Percentiles rank a stretch among this genome's conserved stretches.
These are phyloP conservation scores for Suillus alpinus DNA, from an alignment of 768 basidiomycete genomes.

Conservation along the genomic window DNA sequence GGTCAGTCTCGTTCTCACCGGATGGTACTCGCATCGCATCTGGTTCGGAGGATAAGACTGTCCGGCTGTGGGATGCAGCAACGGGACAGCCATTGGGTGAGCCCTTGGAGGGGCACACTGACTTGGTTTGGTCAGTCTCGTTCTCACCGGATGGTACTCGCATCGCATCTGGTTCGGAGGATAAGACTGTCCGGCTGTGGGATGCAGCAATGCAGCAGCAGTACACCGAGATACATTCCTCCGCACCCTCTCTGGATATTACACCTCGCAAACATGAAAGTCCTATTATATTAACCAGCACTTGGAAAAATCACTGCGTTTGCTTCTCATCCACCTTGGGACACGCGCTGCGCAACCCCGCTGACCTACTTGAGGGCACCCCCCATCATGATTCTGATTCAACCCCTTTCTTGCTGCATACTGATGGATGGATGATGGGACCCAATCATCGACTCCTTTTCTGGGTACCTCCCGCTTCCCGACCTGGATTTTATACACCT, in stretches of 20 bases:
- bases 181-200: neutral
- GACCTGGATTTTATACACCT: neutral
- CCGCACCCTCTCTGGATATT: too few species aligned
- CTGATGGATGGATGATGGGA: slow-evolving; percentile 3
- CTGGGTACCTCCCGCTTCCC: slow-evolving; percentile 4
- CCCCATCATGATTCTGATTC: neutral
- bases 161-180: neutral
- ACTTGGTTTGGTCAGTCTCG: neutral
- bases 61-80: too few species aligned
- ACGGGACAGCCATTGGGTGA: too few species aligned
- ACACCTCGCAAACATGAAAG: too few species aligned
- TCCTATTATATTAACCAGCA: too few species aligned
- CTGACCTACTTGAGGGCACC: neutral
- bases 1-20: too few species aligned
- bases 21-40: too few species aligned
- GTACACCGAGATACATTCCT: too few species aligned
- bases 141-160: neutral
- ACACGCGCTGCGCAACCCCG: neutral
- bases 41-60: too few species aligned
- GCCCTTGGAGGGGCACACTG: neutral
- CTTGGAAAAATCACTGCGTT: neutral
- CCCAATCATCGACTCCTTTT: neutral
- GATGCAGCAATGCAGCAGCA: neutral
- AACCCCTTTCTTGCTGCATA: neutral
- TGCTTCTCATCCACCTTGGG: neutral